phyloP scores from a whole-genome alignment of 1,284 basidiomycete genomes.

The Gymnopus androsaceus region DNA sequence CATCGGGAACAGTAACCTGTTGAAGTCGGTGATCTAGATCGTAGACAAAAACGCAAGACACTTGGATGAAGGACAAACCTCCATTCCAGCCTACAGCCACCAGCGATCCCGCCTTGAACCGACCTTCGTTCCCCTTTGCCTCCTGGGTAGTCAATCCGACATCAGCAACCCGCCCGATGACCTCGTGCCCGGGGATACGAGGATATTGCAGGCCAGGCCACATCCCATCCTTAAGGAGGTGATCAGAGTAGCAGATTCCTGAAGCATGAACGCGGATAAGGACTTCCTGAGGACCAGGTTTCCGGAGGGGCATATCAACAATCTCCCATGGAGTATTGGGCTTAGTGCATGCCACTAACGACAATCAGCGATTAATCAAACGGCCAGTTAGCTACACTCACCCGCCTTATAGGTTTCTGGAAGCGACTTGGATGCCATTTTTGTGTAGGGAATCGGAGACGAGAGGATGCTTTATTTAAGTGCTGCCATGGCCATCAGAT shows the following conservation, averaged over 20 bases:
- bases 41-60: too few species aligned
- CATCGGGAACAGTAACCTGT: conserved; percentile 24
- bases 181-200: conserved; percentile 24
- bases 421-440: not conserved
- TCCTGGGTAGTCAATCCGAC: conserved; percentile 17
- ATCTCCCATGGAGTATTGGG: conserved; percentile 20
- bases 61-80: too few species aligned
- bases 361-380: not conserved
- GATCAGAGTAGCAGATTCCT: conserved; percentile 28
- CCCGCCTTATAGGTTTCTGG: conserved; percentile 16
- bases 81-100: conserved; percentile 26
- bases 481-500: too few species aligned
- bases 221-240: conserved; percentile 24
- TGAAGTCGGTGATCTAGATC: too few species aligned
- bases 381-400: not conserved
- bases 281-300: conserved; percentile 20
- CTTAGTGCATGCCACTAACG: conserved; percentile 7
- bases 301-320: conserved; percentile 19
- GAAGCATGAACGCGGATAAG: conserved; percentile 27
- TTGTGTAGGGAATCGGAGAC: too few species aligned
- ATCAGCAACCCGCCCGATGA: conserved; percentile 21
- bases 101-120: conserved; percentile 18
- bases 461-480: too few species aligned
- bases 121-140: conserved; percentile 1
- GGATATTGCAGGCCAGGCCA: conserved; percentile 24